Base-by-base conservation (phyloP, 2,329 filamentous ascomycete species). In the Verticillium isaacii region DNA sequence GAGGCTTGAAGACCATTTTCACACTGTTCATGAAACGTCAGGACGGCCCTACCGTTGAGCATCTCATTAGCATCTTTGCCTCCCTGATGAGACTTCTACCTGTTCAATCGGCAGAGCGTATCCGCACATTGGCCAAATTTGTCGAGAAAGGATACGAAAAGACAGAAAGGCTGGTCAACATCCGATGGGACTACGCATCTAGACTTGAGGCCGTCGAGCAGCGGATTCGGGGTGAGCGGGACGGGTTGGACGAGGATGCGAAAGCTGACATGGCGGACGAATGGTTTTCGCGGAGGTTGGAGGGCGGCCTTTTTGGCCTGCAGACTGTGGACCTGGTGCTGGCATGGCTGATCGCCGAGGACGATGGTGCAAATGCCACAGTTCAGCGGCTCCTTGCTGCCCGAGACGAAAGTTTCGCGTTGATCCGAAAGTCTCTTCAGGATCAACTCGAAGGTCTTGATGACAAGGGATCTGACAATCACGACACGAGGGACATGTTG, bases 81-180 rank as follows among this genome's bases (percentile, higher is more conserved):
- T 91, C 90, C 0, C 83, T 99, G 72, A 81, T 99, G 1, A 88
- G 93, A 29, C 82, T 89, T 4, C 76, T 99, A 1, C 93, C 93
- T 0, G 90, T 87, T 17, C 86, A 92, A 36, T 93, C 91, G 1
- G 82, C 91, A 0, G 83, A 88, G 36, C 85, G 95, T 6, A 96
- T 98, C 68, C 86, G 95, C 4, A 85, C 89, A 1, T 82, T 98
- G 4, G 94, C 93, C 57, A 99, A 99, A 71, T 98, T 98, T 69
- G 90, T 97, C 19, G 95, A 99, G 74, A 96, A 92, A 72, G 88
- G 97, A 66, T 97, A 96, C 72, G 92, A 89, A 67, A 98, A 98
- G 80, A 86, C 92, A 41, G 78, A 72, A 6, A 91, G 88, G 71
- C 80, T 98, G 5, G 74, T 96, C 39, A 80, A 83, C 63, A 74